phyloP scores from a whole-genome alignment of 345 rosid genomes.

The Alliaria petiolata region DNA sequence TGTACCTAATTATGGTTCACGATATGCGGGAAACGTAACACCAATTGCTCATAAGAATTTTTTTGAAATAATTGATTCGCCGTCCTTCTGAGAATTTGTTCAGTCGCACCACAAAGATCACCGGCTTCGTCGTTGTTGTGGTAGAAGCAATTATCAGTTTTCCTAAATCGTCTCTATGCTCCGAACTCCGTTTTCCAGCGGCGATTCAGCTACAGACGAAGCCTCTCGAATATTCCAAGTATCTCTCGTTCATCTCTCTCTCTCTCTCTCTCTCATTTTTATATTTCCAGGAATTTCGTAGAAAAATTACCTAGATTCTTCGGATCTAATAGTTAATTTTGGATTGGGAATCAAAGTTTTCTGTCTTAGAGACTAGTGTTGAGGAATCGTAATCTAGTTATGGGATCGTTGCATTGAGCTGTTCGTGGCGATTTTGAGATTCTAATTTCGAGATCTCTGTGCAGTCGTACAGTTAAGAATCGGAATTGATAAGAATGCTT shows the following conservation, averaged over 20 bases:
- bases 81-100: background rate
- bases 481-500: constrained; percentile 42
- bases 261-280: background rate
- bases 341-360: background rate
- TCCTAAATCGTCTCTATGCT: background rate
- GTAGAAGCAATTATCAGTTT: background rate
- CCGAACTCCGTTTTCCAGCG: background rate
- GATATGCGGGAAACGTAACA: constrained; percentile 6
- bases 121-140: constrained; percentile 2
- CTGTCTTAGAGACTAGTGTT: background rate
- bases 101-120: background rate
- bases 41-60: background rate
- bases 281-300: no score
- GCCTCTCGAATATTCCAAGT: background rate
- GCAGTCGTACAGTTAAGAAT: background rate
- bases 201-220: constrained; percentile 5
- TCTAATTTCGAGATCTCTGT: background rate
- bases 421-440: background rate
- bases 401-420: constrained; percentile 1
- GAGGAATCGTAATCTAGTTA: background rate
- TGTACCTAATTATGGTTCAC: background rate
- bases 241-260: constrained; percentile 4
- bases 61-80: constrained; percentile 23
- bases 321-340: background rate
- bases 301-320: background rate